Conservation (phyloP, 2,329 filamentous ascomycete species). For the Hymenoscyphus salicellus region DNA sequence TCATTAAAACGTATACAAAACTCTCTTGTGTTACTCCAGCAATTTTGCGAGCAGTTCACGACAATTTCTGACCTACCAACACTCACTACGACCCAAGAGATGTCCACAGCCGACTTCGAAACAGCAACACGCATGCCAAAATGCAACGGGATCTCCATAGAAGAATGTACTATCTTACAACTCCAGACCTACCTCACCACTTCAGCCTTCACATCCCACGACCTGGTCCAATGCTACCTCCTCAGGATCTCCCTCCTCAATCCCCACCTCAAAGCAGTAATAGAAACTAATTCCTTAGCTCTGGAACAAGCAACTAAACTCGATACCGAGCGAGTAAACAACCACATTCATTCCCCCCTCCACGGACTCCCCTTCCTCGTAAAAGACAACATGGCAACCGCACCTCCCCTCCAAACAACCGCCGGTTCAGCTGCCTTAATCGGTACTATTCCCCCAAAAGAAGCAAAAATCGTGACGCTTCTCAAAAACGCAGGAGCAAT, state of each 20-base stretch:
- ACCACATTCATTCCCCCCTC: conserved; percentile 59
- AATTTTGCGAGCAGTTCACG: too few species aligned
- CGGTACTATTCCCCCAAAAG: conserved; percentile 64
- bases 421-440: conserved; percentile 66
- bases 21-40: too few species aligned
- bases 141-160: conserved; percentile 59
- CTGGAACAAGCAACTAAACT: conserved; percentile 57
- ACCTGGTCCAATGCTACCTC: conserved; percentile 62
- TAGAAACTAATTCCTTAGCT: conserved; percentile 68
- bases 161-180: conserved; percentile 68
- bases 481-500: conserved; percentile 61
- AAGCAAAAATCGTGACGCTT: conserved; percentile 60
- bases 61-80: too few species aligned
- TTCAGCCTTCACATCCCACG: conserved; percentile 49
- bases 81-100: too few species aligned
- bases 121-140: conserved; percentile 45
- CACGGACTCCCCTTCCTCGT: conserved; percentile 74
- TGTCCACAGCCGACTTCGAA: neutral
- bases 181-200: conserved; percentile 47
- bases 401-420: conserved; percentile 71
- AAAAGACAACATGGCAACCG: conserved; percentile 70
- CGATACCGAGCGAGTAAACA: conserved; percentile 58
- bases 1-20: too few species aligned
- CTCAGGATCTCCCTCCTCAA: conserved; percentile 50
- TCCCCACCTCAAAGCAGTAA: conserved; percentile 62